Conservation (phyloP, 768 basidiomycete species). For the Termitomyces bulborhizus region DNA sequence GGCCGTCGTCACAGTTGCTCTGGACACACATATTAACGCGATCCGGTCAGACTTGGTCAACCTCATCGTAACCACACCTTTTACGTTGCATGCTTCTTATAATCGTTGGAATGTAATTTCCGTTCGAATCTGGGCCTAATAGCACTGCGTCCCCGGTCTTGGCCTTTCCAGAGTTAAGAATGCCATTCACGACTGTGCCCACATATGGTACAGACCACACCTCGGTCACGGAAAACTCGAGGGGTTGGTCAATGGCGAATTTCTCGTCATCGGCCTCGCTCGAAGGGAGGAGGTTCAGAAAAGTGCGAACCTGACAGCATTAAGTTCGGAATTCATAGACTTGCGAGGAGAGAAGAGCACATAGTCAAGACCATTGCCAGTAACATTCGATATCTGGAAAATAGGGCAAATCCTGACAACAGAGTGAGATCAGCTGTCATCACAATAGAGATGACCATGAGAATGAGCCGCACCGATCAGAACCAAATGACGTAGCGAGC, state of each 20-base stretch:
- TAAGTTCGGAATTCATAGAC: not conserved
- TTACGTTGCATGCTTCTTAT: constrained; percentile 95
- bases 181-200: constrained; percentile 80
- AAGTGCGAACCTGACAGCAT: constrained; percentile 62
- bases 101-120: constrained; percentile 73
- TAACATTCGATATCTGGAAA: constrained; percentile 91
- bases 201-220: constrained; percentile 87
- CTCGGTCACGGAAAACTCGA: constrained; percentile 86
- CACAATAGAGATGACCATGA: not conserved
- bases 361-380: constrained; percentile 82
- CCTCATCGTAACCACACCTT: constrained; percentile 40
- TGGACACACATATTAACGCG: constrained; percentile 18
- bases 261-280: constrained; percentile 81
- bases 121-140: constrained; percentile 90
- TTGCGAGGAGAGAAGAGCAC: constrained; percentile 25
- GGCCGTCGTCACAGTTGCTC: constrained; percentile 75
- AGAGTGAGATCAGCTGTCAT: constrained; percentile 3
- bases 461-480: constrained; percentile 50
- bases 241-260: constrained; percentile 71
- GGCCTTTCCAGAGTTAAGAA: constrained; percentile 68
- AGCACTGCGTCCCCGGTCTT: constrained; percentile 79
- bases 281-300: constrained; percentile 86
- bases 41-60: not conserved
- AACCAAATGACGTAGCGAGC: constrained; percentile 65
- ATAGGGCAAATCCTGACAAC: constrained; percentile 73